A percentile compares a stretch with the other conserved stretches of the same genome.
Conservation (phyloP, 2,329 filamentous ascomycete genomes). For the Dactylellina haptotyla region DNA sequence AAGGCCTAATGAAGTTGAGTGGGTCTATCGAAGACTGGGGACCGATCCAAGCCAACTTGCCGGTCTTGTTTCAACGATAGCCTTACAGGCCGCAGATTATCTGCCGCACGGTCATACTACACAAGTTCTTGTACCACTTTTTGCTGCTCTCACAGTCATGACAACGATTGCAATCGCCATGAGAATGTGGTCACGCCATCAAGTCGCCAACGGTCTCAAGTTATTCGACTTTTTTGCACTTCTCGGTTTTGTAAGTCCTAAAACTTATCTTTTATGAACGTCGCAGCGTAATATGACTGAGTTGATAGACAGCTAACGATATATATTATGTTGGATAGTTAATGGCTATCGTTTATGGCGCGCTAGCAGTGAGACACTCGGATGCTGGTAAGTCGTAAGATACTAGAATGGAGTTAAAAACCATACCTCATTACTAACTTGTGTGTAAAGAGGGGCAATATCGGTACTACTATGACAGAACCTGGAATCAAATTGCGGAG, state of each 20-base stretch:
- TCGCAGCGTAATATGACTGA: too few relatives aligned
- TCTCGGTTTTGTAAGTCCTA: slow-evolving; percentile 27
- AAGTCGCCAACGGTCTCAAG: slow-evolving; percentile 23
- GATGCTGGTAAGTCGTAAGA: slow-evolving; percentile 8
- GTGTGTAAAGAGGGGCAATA: slow-evolving; percentile 1
- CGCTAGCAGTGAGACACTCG: slow-evolving; percentile 9
- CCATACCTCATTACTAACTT: too few relatives aligned
- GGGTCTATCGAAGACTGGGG: neutral
- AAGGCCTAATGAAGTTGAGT: neutral
- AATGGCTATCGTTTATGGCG: slow-evolving; percentile 12
- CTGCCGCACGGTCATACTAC: slow-evolving; percentile 11
- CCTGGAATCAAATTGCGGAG: slow-evolving; percentile 22
- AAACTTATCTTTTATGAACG: neutral
- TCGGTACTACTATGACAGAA: slow-evolving; percentile 14
- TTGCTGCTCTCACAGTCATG: slow-evolving; percentile 22
- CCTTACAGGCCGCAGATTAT: neutral
- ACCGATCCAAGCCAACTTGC: neutral
- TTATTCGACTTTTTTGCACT: slow-evolving; percentile 24
- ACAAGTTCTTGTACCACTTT: slow-evolving; percentile 12
- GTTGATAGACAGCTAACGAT: too few relatives aligned
- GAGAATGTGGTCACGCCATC: slow-evolving; percentile 34
- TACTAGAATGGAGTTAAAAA: too few relatives aligned
- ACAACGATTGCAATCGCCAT: slow-evolving; percentile 23
- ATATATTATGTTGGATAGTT: neutral
- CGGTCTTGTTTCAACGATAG: neutral